These are phyloP conservation scores for Candida alai DNA, from an alignment of 805 yeast species.

Conservation along the genomic window DNA sequence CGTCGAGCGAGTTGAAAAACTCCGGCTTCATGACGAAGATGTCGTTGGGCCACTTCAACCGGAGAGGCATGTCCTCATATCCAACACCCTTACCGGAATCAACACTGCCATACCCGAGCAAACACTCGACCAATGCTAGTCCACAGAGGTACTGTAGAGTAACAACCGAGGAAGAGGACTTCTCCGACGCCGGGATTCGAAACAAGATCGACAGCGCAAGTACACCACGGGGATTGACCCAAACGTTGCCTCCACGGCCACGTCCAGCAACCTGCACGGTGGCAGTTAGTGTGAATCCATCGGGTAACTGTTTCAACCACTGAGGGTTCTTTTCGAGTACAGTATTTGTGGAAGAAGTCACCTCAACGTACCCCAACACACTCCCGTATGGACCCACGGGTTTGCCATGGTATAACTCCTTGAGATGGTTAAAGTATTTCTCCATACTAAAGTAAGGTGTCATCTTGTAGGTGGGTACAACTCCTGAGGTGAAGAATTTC, in stretches of 20 bases:
- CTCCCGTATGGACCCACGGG: slow-evolving; percentile 51
- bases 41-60: slow-evolving; percentile 97
- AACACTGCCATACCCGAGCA: slow-evolving; percentile 50
- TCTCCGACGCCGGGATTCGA: slow-evolving; percentile 46
- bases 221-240: slow-evolving; percentile 95
- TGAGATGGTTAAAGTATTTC: slow-evolving; percentile 48
- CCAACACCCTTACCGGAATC: slow-evolving; percentile 43
- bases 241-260: slow-evolving; percentile 91
- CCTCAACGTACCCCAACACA: slow-evolving; percentile 73
- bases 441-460: slow-evolving; percentile 74
- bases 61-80: slow-evolving; percentile 71
- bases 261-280: slow-evolving; percentile 85
- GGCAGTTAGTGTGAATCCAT: slow-evolving; percentile 68
- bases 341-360: slow-evolving; percentile 81
- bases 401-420: slow-evolving; percentile 15
- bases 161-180: slow-evolving; percentile 55
- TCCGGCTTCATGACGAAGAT: slow-evolving; percentile 72
- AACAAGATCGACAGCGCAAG: slow-evolving; percentile 74
- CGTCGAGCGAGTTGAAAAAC: slow-evolving; percentile 30
- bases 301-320: slow-evolving; percentile 57
- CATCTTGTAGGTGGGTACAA: slow-evolving; percentile 43
- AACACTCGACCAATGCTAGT: slow-evolving; percentile 77
- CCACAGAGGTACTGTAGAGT: slow-evolving; percentile 84
- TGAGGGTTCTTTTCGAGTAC: slow-evolving; percentile 70
- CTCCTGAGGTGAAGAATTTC: slow-evolving; percentile 39